A percentile compares a stretch with the other conserved stretches of the same genome.
Conservation (phyloP, 2,329 filamentous ascomycete species). For the Pseudopyrenochaeta lycopersici region DNA sequence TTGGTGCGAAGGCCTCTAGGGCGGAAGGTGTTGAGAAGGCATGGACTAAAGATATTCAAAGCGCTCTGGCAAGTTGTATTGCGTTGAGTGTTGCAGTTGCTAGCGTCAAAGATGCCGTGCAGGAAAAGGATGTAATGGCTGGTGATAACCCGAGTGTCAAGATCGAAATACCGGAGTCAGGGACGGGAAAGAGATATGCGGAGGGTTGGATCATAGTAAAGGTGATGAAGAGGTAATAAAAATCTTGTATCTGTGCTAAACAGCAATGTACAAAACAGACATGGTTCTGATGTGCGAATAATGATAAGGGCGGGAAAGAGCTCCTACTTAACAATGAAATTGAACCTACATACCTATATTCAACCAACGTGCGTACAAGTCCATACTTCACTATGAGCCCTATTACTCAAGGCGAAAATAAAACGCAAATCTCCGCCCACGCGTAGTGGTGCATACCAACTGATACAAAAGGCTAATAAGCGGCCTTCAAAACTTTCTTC, state of each 20-base stretch:
- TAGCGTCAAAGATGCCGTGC: conserved; percentile 28
- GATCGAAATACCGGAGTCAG: conserved; percentile 48
- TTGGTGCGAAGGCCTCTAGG: conserved; percentile 41
- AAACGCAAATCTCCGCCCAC: too few relatives aligned
- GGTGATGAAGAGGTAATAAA: conserved; percentile 35
- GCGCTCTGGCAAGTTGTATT: conserved; percentile 43
- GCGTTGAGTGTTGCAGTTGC: conserved; percentile 41
- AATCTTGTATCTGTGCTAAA: not conserved
- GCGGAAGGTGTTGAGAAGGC: conserved; percentile 47
- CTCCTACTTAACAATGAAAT: too few relatives aligned
- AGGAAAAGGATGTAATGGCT: conserved; percentile 9
- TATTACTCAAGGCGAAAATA: too few relatives aligned
- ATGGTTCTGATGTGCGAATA: too few relatives aligned
- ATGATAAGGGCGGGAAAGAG: too few relatives aligned
- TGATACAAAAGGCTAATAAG: too few relatives aligned
- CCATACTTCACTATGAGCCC: too few relatives aligned
- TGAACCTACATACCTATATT: too few relatives aligned
- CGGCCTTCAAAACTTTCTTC: too few relatives aligned
- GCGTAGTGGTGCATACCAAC: too few relatives aligned
- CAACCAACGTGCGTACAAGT: too few relatives aligned
- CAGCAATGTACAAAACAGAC: not conserved
- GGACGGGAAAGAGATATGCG: conserved; percentile 51
- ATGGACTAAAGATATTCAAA: conserved; percentile 50
- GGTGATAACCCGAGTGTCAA: conserved; percentile 29
- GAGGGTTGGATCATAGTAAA: conserved; percentile 59